Evolutionary conservation across 208 protist genomes (phyloP).

Genomic region (Strigomonas culicis): DNA sequence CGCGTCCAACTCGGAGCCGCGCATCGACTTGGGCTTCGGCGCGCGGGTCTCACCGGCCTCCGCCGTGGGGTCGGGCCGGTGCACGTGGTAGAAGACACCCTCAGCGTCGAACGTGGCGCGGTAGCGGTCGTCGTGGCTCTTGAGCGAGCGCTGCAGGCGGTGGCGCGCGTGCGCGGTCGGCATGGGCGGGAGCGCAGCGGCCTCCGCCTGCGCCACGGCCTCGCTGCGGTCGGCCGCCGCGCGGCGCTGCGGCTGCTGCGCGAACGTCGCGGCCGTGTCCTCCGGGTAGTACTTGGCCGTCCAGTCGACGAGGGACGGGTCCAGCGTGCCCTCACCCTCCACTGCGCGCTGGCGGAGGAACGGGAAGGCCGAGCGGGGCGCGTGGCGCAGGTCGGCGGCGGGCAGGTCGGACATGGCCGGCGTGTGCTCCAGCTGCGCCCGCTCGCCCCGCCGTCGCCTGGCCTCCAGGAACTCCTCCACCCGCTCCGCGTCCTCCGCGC

Average conservation of each 20-base stretch:
- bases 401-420: slow-evolving; percentile 52
- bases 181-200: background rate
- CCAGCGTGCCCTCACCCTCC: slow-evolving; percentile 62
- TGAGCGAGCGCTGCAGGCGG: slow-evolving; percentile 61
- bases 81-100: slow-evolving; percentile 82
- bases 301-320: slow-evolving; percentile 88
- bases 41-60: slow-evolving; percentile 17
- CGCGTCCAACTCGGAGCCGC: slow-evolving; percentile 50
- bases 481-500: background rate
- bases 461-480: slow-evolving; percentile 27
- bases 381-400: slow-evolving; percentile 13
- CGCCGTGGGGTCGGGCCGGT: slow-evolving; percentile 45
- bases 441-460: slow-evolving; percentile 46
- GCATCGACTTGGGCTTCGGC: slow-evolving; percentile 50
- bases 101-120: slow-evolving; percentile 86
- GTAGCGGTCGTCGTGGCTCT: slow-evolving; percentile 69
- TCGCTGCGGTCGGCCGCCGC: background rate
- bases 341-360: slow-evolving; percentile 81
- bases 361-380: slow-evolving; percentile 61
- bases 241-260: slow-evolving; percentile 60
- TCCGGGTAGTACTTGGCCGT: slow-evolving; percentile 89
- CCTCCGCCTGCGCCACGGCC: background rate
- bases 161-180: slow-evolving; percentile 37
- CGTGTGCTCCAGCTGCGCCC: slow-evolving; percentile 48
- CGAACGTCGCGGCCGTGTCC: slow-evolving; percentile 65